Percentiles rank a stretch among this genome's conserved stretches.
Evolutionary conservation across 2,329 filamentous ascomycete genomes (phyloP).

Genomic region (Hymenotorrendiella dingleyae): DNA sequence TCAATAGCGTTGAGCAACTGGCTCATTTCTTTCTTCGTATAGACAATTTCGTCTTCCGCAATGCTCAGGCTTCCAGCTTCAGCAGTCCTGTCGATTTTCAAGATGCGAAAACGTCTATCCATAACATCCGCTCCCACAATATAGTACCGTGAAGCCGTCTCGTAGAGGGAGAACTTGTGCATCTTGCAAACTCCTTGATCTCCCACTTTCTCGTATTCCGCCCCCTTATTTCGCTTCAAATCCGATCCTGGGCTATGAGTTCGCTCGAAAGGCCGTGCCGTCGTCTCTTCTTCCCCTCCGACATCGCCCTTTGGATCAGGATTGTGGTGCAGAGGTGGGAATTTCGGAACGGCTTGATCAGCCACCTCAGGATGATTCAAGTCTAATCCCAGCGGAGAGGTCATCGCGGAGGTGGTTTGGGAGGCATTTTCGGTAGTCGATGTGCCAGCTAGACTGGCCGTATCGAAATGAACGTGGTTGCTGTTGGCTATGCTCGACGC

Average conservation of each 20-base stretch:
- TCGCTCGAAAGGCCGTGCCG: conserved; percentile 51
- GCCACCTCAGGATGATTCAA: conserved; percentile 18
- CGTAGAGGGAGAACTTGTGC: conserved; percentile 97
- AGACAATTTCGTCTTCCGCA: conserved; percentile 91
- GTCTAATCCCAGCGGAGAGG: conserved; percentile 28
- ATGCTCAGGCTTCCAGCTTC: conserved; percentile 74
- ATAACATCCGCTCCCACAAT: conserved; percentile 89
- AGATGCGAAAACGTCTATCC: conserved; percentile 80
- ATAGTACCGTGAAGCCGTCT: conserved; percentile 89
- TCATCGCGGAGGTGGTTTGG: conserved; percentile 28
- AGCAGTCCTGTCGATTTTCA: conserved; percentile 90
- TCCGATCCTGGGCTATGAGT: conserved; percentile 41
- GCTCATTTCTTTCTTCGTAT: conserved; percentile 87
- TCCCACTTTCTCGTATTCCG: conserved; percentile 28
- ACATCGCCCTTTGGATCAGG: conserved; percentile 30
- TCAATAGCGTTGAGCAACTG: conserved; percentile 91
- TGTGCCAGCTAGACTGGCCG: conserved; percentile 18
- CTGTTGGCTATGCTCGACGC: too few species aligned
- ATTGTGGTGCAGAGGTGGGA: conserved; percentile 24
- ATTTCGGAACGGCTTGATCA: conserved; percentile 23
- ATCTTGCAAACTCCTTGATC: conserved; percentile 54
- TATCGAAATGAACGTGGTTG: conserved; percentile 25
- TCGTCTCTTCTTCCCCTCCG: conserved; percentile 52
- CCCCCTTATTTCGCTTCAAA: conserved; percentile 26
- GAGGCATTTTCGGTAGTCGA: conserved; percentile 23